Base-by-base conservation (phyloP, 2,329 filamentous ascomycete species). In the Akanthomyces uredinophilus region DNA sequence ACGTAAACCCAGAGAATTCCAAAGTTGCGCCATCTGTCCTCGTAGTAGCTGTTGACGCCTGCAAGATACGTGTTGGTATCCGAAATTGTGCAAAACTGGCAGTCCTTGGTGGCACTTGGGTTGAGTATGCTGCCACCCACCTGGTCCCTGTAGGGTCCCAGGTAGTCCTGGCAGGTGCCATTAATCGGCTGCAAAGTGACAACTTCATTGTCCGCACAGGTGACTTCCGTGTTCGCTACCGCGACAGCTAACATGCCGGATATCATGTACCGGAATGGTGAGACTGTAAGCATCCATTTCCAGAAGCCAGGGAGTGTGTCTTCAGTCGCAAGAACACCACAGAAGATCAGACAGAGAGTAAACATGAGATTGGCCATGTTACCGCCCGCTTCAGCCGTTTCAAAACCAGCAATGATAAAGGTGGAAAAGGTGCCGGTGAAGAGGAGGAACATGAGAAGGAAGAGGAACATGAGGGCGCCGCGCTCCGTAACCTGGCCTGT, bases 351-450 rank as follows among this genome's bases (percentile, higher is more conserved):
- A 64, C 82, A 86, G 60, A 94, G 79, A 41, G 83, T 86, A 77
- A 94, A 93, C 68, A 89, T 76, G 63, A 94, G 72, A 65, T 91
- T 90, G 68, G 89, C 89, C 64, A 95, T 79, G 73, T 92, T 91
- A 58, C 87, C 89, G 62, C 86, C 90, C 0, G 84, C 87, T 74
- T 93, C 90, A 20, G 90, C 89, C 32, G 85, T 85, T 61, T 91
- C 87, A 63, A 93, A 84, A 18, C 87, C 88, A 1, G 90, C 87
- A 67, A 95, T 91, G 67, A 91, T 79, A 77, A 94, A 85, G 64
- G 89, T 84, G 10, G 90, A 87, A 71, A 96, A 96, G 5, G 91
- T 95, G 13, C 85, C 90, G 0, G 89, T 87, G 76, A 93, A 94
- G 60, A 96, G 75, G 66, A 94, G 80, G 82, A 96, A 96, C 65